Conservation (phyloP, 176 grass and related monocot genomes). For the Dactylis glomerata region DNA sequence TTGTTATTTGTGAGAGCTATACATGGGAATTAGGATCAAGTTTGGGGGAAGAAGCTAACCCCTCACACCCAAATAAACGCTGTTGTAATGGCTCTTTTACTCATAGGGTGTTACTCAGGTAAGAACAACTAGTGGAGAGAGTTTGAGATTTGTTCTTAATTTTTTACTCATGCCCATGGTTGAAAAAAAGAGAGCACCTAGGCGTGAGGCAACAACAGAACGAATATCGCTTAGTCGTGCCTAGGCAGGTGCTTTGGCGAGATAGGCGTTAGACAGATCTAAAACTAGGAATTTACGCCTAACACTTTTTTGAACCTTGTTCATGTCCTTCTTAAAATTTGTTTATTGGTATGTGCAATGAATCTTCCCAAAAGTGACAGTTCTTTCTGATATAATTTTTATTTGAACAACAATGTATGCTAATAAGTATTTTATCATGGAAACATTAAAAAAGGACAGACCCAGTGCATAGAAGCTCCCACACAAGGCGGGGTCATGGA, state of each 20-base stretch:
- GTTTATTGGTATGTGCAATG: not conserved
- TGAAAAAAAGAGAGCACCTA: not conserved
- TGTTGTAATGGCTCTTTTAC: not conserved
- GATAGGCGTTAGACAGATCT: not conserved
- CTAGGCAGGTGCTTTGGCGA: not conserved
- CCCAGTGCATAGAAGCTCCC: no score
- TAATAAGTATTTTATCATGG: not conserved
- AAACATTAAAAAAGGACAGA: not conserved
- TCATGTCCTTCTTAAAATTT: not conserved
- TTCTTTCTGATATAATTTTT: not conserved
- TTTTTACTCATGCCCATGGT: not conserved
- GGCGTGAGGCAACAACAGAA: not conserved
- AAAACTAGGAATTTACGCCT: not conserved
- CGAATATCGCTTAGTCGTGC: not conserved
- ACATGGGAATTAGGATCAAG: not conserved
- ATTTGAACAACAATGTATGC: not conserved
- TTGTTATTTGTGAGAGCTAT: not conserved
- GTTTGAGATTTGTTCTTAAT: not conserved
- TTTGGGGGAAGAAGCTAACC: not conserved
- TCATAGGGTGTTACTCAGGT: not conserved
- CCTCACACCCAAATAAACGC: no score
- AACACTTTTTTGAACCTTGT: not conserved
- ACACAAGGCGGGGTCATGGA: no score
- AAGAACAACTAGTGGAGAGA: not conserved
- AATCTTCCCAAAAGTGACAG: not conserved